A percentile compares a stretch with the other conserved stretches of the same genome.
Evolutionary conservation across 768 basidiomycete genomes (phyloP).

Genomic region (Boletus subparvulus): DNA sequence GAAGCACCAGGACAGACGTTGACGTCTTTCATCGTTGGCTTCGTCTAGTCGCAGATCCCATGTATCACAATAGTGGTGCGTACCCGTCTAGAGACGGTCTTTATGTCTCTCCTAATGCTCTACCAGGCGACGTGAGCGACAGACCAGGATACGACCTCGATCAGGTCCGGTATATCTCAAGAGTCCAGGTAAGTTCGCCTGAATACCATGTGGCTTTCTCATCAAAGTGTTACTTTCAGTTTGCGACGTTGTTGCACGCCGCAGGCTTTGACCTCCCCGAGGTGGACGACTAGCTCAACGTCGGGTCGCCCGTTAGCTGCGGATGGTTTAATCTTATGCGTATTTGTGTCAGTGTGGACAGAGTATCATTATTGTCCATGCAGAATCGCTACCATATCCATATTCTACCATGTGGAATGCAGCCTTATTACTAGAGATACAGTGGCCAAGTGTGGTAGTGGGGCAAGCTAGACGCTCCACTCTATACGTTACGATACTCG

Average conservation of each 20-base stretch:
- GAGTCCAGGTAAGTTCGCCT: slow-evolving; percentile 62
- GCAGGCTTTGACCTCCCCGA: slow-evolving; percentile 53
- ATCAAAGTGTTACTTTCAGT: slow-evolving; percentile 37
- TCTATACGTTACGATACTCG: slow-evolving; percentile 77
- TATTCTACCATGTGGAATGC: neutral
- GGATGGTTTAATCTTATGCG: slow-evolving; percentile 1
- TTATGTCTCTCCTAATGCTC: neutral
- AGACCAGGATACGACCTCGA: slow-evolving; percentile 80
- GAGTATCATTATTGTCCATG: too few relatives aligned
- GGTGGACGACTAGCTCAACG: neutral
- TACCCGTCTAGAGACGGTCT: neutral
- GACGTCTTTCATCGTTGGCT: neutral
- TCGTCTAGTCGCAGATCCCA: slow-evolving; percentile 72
- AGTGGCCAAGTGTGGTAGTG: neutral
- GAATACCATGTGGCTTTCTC: neutral
- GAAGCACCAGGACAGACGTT: neutral
- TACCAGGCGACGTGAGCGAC: slow-evolving; percentile 70
- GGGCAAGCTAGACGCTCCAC: neutral
- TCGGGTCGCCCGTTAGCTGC: neutral
- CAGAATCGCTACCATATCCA: neutral
- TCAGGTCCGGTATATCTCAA: slow-evolving; percentile 81
- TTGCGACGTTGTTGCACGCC: slow-evolving; percentile 67
- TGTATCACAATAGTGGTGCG: slow-evolving; percentile 83
- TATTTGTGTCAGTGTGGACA: slow-evolving; percentile 2
- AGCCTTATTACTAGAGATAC: neutral